Evolutionary conservation across 352 stramenopile species (phyloP), one percentile per base, ranked within the genome.

Genomic region (Phytophthora vignae): DNA sequence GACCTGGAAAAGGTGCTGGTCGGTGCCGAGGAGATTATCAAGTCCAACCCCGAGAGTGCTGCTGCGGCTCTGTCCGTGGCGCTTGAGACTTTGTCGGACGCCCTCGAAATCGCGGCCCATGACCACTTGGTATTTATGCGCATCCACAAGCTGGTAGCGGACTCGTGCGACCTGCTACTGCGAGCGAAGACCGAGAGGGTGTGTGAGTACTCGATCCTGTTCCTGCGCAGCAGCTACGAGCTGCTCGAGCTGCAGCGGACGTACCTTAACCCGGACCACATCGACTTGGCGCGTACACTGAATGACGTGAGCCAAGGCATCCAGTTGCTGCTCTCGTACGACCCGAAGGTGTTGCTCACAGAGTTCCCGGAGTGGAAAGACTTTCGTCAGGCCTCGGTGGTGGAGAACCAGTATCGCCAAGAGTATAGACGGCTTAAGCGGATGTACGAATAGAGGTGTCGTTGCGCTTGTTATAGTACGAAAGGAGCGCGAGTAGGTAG

Each of bases 271-370:
- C 64, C 80, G 19, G 90, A 97, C 69, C 94, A 99, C 70, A 95
- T 98, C 56, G 92, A 98, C 70, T 76, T 99, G 15, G 96, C 91
- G 40, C 79, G 90, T 52, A 98, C 94, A 31, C 82, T 96, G 33
- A 95, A 98, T 55, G 96, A 99, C 57, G 85, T 98, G 60, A 96
- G 92, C 25, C 92, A 98, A 55, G 90, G 83, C 22, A 97, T 99
- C 59, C 84, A 97, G 60, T 69, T 98, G 33, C 76, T 98, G 64
- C 76, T 99, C 9, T 96, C 90, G 9, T 86, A 91, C 60, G 86
- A 97, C 44, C 83, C 90, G 11, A 91, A 92, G 55, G 82, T 90
- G 63, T 76, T 99, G 55, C 81, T 97, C 21, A 81, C 91, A 11
- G 88, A 96, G 60, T 91, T 98, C 25, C 74, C 87, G 0, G 91